Percentiles rank a stretch among this genome's conserved stretches.
These are phyloP conservation scores for Lasiodiplodia citricola DNA, from an alignment of 2,329 filamentous ascomycete genomes.

Conservation along the genomic window DNA sequence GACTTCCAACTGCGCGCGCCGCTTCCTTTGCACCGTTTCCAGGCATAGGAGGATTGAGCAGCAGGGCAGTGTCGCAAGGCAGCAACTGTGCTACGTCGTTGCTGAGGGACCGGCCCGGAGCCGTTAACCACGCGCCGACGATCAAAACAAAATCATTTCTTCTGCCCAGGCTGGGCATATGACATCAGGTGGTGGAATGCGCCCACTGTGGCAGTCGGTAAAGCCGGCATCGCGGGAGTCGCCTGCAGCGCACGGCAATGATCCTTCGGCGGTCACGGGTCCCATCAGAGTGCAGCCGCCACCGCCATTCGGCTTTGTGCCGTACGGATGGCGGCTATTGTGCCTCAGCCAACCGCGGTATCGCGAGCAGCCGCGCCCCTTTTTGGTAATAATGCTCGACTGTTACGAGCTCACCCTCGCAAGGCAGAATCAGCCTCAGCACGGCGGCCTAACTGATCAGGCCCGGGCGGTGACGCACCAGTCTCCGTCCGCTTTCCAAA, in stretches of 20 bases:
- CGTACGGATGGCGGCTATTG: background rate
- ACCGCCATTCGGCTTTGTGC: conserved; percentile 4
- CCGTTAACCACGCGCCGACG: background rate
- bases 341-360: background rate
- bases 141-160: background rate
- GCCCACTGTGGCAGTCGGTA: background rate
- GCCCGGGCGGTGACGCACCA: background rate
- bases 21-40: background rate
- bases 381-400: background rate
- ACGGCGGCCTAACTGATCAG: background rate
- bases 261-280: conserved; percentile 18
- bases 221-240: background rate
- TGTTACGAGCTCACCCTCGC: background rate
- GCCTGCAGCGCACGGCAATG: background rate
- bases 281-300: conserved; percentile 5
- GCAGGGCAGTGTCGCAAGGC: background rate
- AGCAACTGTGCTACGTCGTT: background rate
- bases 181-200: conserved; percentile 4
- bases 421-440: background rate
- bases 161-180: background rate
- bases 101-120: background rate
- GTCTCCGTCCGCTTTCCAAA: conserved; percentile 8
- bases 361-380: background rate
- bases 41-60: background rate
- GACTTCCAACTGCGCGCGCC: background rate